phyloP scores from a whole-genome alignment of 1,284 basidiomycete species.

The Earliella scabrosa region DNA sequence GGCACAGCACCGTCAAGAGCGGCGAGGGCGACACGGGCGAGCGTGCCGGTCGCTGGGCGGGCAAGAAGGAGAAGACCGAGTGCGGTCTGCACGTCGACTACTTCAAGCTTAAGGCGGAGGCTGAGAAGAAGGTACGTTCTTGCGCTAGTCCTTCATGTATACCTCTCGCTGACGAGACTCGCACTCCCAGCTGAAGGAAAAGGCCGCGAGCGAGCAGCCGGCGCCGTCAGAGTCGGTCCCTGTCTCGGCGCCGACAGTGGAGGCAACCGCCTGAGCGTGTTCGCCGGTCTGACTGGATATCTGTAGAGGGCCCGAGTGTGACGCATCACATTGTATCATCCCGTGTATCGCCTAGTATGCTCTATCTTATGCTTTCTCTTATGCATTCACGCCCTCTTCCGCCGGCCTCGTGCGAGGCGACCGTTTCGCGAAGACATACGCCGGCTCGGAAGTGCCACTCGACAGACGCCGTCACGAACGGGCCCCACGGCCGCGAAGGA shows the following conservation, averaged over 20 bases:
- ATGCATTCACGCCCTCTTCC: too few relatives aligned
- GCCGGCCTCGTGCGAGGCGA: too few relatives aligned
- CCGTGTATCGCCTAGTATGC: constrained; percentile 7
- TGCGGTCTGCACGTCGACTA: constrained; percentile 95
- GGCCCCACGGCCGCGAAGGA: neutral
- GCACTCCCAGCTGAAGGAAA: constrained; percentile 15
- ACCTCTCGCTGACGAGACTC: neutral
- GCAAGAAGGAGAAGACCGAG: constrained; percentile 87
- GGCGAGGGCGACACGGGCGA: constrained; percentile 78
- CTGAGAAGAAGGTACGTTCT: constrained; percentile 36
- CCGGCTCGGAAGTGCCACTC: too few relatives aligned
- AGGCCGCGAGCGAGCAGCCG: constrained; percentile 11
- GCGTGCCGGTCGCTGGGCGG: constrained; percentile 91
- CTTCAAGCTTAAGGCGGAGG: constrained; percentile 67
- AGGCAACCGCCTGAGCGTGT: constrained; percentile 14
- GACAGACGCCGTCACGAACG: neutral
- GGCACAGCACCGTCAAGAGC: constrained; percentile 89
- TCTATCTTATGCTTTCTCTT: constrained; percentile 21
- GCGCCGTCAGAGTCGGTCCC: constrained; percentile 5
- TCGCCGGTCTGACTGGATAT: neutral
- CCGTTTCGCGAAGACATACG: too few relatives aligned
- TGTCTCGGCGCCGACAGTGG: constrained; percentile 8
- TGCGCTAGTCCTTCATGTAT: neutral
- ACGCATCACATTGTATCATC: constrained; percentile 6
- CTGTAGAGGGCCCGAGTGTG: neutral